Evolutionary conservation across 164 flowering plant species (phyloP).

Genomic region (Warburgia ugandensis): DNA sequence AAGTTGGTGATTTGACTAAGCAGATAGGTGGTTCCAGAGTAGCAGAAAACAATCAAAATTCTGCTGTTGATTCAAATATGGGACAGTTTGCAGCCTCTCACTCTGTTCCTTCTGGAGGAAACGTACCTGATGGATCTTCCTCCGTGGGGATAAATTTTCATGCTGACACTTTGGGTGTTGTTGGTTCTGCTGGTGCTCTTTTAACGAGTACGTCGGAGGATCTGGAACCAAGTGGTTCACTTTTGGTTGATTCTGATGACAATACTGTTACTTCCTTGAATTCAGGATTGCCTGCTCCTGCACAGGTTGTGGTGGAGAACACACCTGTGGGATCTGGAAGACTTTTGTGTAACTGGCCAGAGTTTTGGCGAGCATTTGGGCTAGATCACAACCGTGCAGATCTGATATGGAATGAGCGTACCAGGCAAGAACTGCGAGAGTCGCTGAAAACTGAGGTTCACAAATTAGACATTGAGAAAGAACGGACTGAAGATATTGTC

Average conservation of each 20-base stretch:
- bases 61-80: conserved; percentile 27
- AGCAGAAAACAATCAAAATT: conserved; percentile 30
- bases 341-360: conserved; percentile 89
- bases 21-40: conserved; percentile 29
- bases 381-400: conserved; percentile 99
- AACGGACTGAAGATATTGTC: conserved; percentile 88
- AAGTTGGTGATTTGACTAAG: conserved; percentile 37
- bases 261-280: conserved; percentile 26
- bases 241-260: conserved; percentile 37
- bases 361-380: conserved; percentile 96
- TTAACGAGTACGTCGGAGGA: conserved; percentile 22
- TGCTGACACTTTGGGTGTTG: conserved; percentile 25
- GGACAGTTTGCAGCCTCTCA: conserved; percentile 35
- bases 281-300: conserved; percentile 77
- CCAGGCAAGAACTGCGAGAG: conserved; percentile 86
- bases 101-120: conserved; percentile 32
- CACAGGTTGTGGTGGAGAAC: conserved; percentile 91
- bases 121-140: conserved; percentile 25
- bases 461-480: conserved; percentile 86
- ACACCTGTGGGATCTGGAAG: conserved; percentile 94
- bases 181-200: conserved; percentile 26
- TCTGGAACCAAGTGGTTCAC: conserved; percentile 34
- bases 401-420: conserved; percentile 96
- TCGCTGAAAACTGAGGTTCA: conserved; percentile 92
- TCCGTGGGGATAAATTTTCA: conserved; percentile 27